Evolutionary conservation across 1,284 basidiomycete genomes (phyloP).

Genomic region (Omphalotus olearius): DNA sequence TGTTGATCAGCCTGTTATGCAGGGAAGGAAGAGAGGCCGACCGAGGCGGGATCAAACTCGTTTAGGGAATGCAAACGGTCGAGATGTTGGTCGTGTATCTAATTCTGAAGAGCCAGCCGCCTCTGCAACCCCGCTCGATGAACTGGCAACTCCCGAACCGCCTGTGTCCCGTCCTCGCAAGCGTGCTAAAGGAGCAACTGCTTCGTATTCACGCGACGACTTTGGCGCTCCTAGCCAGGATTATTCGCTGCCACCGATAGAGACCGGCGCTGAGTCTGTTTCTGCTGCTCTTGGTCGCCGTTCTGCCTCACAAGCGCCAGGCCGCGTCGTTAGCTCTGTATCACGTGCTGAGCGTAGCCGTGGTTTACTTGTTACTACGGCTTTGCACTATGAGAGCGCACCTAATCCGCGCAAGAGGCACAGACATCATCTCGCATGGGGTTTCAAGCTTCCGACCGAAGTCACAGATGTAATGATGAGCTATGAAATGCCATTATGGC

Average conservation of each 20-base stretch:
- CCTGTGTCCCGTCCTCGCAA: conserved; percentile 13
- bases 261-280: conserved; percentile 11
- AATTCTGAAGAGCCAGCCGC: neutral
- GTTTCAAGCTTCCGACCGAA: conserved; percentile 39
- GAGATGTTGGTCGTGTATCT: neutral
- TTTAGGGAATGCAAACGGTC: too few relatives aligned
- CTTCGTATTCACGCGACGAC: conserved; percentile 12
- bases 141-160: conserved; percentile 3
- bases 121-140: conserved; percentile 1
- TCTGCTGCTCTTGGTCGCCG: conserved; percentile 4
- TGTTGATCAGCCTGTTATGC: neutral
- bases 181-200: conserved; percentile 14
- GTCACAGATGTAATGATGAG: conserved; percentile 39
- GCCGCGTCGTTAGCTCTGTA: conserved; percentile 9
- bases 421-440: conserved; percentile 14
- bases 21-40: neutral
- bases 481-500: conserved; percentile 45
- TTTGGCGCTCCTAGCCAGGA: conserved; percentile 6
- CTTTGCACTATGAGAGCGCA: conserved; percentile 40
- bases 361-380: conserved; percentile 42
- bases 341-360: too few relatives aligned
- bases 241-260: conserved; percentile 15
- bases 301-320: conserved; percentile 24
- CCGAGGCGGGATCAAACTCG: neutral
- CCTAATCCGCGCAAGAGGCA: conserved; percentile 18